A percentile compares a stretch with the other conserved stretches of the same genome.
These are phyloP conservation scores for Tricholoma matsutake DNA, from an alignment of 768 basidiomycete genomes.

Conservation along the genomic window DNA sequence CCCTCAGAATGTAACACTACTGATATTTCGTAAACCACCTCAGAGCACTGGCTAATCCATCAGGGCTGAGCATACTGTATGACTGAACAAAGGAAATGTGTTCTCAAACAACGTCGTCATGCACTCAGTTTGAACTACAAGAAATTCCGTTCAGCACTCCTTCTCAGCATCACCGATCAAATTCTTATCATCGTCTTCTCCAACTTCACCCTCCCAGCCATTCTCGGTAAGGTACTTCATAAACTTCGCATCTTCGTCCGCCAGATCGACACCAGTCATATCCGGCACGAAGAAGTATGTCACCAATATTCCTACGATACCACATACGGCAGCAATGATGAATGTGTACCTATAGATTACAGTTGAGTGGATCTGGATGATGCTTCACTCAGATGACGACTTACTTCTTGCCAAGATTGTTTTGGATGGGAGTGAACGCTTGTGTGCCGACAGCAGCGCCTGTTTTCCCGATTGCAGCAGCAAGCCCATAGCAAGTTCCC, in stretches of 20 bases:
- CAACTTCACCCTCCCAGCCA: conserved; percentile 65
- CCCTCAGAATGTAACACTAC: no score
- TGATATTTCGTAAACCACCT: no score
- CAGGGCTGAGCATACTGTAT: no score
- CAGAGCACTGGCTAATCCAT: no score
- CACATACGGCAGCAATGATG: conserved; percentile 61
- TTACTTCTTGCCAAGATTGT: conserved; percentile 62
- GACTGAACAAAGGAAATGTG: no score
- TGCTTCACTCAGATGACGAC: conserved; percentile 5
- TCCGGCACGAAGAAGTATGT: conserved; percentile 70
- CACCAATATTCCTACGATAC: conserved; percentile 56
- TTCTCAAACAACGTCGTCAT: no score
- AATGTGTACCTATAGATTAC: conserved; percentile 52
- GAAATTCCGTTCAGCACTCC: no score
- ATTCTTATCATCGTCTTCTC: conserved; percentile 38
- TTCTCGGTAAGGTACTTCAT: conserved; percentile 56
- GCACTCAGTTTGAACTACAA: no score
- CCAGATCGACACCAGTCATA: conserved; percentile 64
- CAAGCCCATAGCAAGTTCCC: conserved; percentile 69
- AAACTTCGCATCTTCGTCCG: conserved; percentile 63
- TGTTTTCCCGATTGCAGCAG: conserved; percentile 65
- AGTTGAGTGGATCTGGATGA: no score
- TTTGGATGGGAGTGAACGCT: conserved; percentile 66
- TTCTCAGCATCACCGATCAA: no score
- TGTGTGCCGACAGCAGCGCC: conserved; percentile 74